Conservation (phyloP, 2,329 filamentous ascomycete genomes). For the Akanthomyces dipterigenus region DNA sequence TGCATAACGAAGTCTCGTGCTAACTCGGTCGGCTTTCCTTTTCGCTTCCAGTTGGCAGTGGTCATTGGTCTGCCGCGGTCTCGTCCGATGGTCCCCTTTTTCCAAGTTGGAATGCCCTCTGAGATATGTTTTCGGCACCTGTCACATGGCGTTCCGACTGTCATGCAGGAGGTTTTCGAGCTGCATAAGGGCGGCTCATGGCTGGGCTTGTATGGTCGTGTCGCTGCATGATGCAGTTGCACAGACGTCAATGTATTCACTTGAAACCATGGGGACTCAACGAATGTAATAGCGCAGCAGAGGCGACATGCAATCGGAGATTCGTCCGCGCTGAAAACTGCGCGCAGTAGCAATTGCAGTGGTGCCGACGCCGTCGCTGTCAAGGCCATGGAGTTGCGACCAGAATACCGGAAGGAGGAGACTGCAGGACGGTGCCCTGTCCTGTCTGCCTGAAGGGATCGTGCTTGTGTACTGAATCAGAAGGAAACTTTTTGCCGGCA, state of each 20-base stretch:
- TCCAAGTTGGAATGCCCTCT: background rate
- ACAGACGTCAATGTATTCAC: background rate
- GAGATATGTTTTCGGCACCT: background rate
- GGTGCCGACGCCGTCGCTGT: background rate
- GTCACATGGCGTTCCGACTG: background rate
- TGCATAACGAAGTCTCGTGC: too few species aligned
- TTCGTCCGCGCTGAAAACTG: background rate
- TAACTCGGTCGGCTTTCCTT: background rate
- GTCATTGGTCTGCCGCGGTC: background rate
- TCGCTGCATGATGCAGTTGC: background rate
- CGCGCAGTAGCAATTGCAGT: background rate
- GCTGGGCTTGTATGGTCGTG: background rate
- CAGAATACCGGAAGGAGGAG: too few species aligned
- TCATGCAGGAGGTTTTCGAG: background rate
- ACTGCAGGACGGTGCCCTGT: too few species aligned
- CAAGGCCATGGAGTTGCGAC: background rate
- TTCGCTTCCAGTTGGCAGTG: too few species aligned
- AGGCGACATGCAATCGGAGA: background rate
- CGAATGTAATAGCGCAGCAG: background rate
- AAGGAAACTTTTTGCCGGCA: background rate
- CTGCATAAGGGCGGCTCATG: background rate
- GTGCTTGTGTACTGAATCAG: background rate
- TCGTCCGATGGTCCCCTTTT: background rate
- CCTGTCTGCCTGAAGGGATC: too few species aligned
- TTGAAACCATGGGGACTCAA: background rate